Conservation (phyloP, 768 basidiomycete species). For the Sistotremastrum suecicum region DNA sequence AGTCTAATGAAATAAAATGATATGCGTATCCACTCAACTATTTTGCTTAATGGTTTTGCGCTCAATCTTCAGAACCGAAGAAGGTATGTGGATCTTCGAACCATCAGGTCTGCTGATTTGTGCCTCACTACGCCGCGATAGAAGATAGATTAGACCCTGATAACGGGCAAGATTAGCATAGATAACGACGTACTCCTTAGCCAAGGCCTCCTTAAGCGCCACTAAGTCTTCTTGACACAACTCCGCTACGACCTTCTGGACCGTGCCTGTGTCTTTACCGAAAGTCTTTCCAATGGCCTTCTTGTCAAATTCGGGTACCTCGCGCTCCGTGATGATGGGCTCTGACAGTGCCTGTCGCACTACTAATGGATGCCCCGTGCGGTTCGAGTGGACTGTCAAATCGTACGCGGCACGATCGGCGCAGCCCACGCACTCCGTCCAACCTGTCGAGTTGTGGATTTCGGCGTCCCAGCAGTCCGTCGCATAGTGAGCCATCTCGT, state of each 20-base stretch:
- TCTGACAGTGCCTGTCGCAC: constrained; percentile 80
- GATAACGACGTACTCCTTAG: constrained; percentile 43
- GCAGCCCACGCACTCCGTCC: constrained; percentile 99
- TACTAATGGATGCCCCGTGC: constrained; percentile 73
- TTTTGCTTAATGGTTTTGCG: constrained; percentile 80
- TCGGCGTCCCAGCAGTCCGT: constrained; percentile 99
- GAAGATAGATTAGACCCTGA: constrained; percentile 1
- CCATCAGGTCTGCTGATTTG: constrained; percentile 45
- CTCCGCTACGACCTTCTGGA: constrained; percentile 49
- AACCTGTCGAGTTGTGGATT: constrained; percentile 82
- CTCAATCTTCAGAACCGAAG: constrained; percentile 64
- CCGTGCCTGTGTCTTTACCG: constrained; percentile 60
- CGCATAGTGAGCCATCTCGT: constrained; percentile 99
- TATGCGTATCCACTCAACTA: constrained; percentile 19
- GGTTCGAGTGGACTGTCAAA: constrained; percentile 72
- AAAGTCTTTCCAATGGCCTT: constrained; percentile 82
- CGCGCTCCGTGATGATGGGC: constrained; percentile 69
- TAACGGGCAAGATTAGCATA: background rate
- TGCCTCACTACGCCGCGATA: constrained; percentile 27
- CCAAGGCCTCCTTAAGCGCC: constrained; percentile 56
- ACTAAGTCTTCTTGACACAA: constrained; percentile 54
- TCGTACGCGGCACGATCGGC: constrained; percentile 98
- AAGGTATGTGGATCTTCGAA: constrained; percentile 53
- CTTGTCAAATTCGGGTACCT: constrained; percentile 72
- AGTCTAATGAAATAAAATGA: background rate